Evolutionary conservation across 192 early-diverging fungal species (phyloP), one percentile per base, ranked within the genome.

Genomic region (Podila clonocystis): DNA sequence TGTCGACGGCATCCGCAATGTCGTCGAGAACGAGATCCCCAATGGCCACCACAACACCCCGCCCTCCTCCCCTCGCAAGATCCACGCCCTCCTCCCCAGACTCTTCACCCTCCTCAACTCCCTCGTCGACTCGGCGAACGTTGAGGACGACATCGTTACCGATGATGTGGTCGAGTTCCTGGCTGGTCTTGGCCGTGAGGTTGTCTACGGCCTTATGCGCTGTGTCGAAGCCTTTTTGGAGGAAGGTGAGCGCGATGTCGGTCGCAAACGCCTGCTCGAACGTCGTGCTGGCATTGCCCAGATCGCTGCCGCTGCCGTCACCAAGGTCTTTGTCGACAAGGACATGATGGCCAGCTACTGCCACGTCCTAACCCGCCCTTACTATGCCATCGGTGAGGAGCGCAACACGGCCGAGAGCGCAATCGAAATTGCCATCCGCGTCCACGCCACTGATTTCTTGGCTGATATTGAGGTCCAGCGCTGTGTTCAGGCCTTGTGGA

Each of bases 401-500:
- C 65, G 58, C 24, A 68, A 71, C 59, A 75, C 70, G 5, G 73
- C 82, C 9, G 74, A 82, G 26, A 68, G 33, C 41, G 82, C 82
- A 0, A 77, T 83, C 41, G 82, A 83, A 28, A 65, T 83, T 50
- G 82, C 82, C 26, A 72, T 83, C 50, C 66, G 75, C 26, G 70
- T 74, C 22, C 74, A 78, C 59, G 72, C 71, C 1, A 78, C 74
- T 6, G 70, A 72, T 58, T 83, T 83, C 36, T 67, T 83, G 55
- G 64, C 82, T 19, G 70, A 83, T 29, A 58, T 77, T 24, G 69
- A 78, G 62, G 65, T 78, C 26, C 74, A 78, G 28, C 75, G 75
- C 28, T 83, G 82, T 71, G 82, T 83, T 17, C 70, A 73, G 50
- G 82, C 82, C 15, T 58, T 83, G 2, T 83, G 82, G 82, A 77